A percentile compares a stretch with the other conserved stretches of the same genome.
These are phyloP conservation scores for Citrus unshiu DNA, from an alignment of 345 rosid species.

Conservation along the genomic window DNA sequence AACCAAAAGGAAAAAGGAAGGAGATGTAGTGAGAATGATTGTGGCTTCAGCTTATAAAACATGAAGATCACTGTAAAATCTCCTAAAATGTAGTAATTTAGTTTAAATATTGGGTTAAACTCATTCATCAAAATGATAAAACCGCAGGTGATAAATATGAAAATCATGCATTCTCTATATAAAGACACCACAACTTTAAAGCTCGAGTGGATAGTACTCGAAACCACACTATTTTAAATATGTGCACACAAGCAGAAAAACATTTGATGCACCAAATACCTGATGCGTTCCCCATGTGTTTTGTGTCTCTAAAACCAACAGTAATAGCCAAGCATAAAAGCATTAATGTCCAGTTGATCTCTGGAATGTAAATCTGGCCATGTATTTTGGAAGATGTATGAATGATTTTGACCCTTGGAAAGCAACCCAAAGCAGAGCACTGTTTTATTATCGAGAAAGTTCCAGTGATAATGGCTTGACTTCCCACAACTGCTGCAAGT, in stretches of 20 bases:
- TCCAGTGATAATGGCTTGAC: constrained; percentile 96
- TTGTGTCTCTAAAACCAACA: constrained; percentile 85
- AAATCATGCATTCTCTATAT: neutral
- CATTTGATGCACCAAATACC: constrained; percentile 34
- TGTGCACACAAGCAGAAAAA: neutral
- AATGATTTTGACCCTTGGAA: constrained; percentile 83
- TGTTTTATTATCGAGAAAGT: constrained; percentile 97
- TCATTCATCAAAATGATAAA: neutral
- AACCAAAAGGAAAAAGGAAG: neutral
- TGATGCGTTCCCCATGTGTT: constrained; percentile 85
- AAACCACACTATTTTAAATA: neutral
- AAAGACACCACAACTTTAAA: neutral
- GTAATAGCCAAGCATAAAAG: constrained; percentile 93
- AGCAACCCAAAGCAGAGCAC: constrained; percentile 89
- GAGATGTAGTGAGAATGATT: neutral
- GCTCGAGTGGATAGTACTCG: neutral
- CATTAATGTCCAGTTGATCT: constrained; percentile 97
- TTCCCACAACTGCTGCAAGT: constrained; percentile 93
- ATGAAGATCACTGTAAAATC: neutral
- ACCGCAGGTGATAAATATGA: neutral
- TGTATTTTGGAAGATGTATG: constrained; percentile 93
- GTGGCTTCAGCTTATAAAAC: neutral
- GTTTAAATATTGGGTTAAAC: neutral
- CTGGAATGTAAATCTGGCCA: constrained; percentile 95
- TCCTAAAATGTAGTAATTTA: neutral